Percentiles rank a stretch among this genome's conserved stretches.
Evolutionary conservation across 2,329 filamentous ascomycete species (phyloP).

Genomic region (Alternaria consortialis): DNA sequence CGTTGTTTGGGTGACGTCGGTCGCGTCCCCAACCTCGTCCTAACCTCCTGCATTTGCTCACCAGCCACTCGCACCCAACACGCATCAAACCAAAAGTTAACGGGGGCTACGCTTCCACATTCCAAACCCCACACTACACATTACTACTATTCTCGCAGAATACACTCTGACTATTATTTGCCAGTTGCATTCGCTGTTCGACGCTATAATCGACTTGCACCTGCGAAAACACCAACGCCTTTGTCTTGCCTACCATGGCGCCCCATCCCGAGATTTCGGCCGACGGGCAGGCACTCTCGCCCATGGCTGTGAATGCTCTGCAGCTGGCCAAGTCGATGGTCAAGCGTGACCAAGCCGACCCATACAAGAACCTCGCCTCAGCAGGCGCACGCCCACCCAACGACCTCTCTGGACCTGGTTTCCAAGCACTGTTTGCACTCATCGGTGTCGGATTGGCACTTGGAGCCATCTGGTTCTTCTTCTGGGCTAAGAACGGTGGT

Average conservation of each 20-base stretch:
- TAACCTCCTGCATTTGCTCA: slow-evolving; percentile 22
- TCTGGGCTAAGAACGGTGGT: slow-evolving; percentile 92
- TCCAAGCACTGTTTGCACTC: slow-evolving; percentile 86
- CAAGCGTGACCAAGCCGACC: slow-evolving; percentile 31
- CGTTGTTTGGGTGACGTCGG: slow-evolving; percentile 28
- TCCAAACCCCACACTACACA: slow-evolving; percentile 20
- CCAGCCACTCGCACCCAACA: slow-evolving; percentile 14
- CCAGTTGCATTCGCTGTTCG: slow-evolving; percentile 28
- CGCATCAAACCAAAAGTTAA: slow-evolving; percentile 25
- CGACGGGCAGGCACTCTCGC: slow-evolving; percentile 34
- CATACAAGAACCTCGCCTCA: slow-evolving; percentile 37
- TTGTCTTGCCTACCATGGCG: slow-evolving; percentile 39
- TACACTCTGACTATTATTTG: slow-evolving; percentile 24
- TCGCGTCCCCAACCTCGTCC: slow-evolving; percentile 26
- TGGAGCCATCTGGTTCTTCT: slow-evolving; percentile 94
- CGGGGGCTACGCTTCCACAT: slow-evolving; percentile 18
- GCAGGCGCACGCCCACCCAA: slow-evolving; percentile 48
- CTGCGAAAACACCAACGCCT: slow-evolving; percentile 17
- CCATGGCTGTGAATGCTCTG: slow-evolving; percentile 42
- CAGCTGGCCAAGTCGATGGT: slow-evolving; percentile 40
- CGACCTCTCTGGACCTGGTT: slow-evolving; percentile 63
- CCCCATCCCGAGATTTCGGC: slow-evolving; percentile 40
- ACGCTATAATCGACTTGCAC: slow-evolving; percentile 7
- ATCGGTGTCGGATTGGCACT: slow-evolving; percentile 80
- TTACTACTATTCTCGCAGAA: slow-evolving; percentile 17